phyloP scores from a whole-genome alignment of 2,329 filamentous ascomycete genomes.

The Xylariaceae sp. region DNA sequence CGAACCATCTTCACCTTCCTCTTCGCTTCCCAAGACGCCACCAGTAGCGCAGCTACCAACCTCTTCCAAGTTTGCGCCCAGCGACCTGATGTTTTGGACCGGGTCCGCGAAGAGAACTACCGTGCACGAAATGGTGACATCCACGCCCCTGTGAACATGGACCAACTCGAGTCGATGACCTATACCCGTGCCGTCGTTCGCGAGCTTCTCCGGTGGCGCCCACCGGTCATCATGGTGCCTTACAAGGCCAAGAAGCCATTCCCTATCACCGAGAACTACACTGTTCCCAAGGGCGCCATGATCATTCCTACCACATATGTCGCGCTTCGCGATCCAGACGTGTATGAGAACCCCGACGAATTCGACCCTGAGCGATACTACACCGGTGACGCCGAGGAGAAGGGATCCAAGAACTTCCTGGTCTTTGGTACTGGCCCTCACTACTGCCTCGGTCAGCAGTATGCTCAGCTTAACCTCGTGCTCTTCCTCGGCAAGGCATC shows the following conservation, averaged over 20 bases:
- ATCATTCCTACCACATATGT: conserved; percentile 88
- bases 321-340: conserved; percentile 85
- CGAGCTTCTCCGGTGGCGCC: conserved; percentile 87
- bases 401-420: conserved; percentile 87
- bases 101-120: conserved; percentile 87
- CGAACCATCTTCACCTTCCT: conserved; percentile 95
- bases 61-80: conserved; percentile 92
- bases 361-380: conserved; percentile 94
- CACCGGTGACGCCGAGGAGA: conserved; percentile 79
- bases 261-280: conserved; percentile 82
- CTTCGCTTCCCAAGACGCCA: conserved; percentile 96
- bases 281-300: conserved; percentile 93
- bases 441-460: conserved; percentile 92
- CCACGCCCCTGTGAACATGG: conserved; percentile 68
- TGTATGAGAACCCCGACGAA: conserved; percentile 82
- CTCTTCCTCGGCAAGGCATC: conserved; percentile 88
- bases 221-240: conserved; percentile 95
- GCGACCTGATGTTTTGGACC: conserved; percentile 85
- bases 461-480: conserved; percentile 84
- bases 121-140: conserved; percentile 70
- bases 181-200: conserved; percentile 92
- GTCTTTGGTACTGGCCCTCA: conserved; percentile 95
- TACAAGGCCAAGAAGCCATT: conserved; percentile 94
- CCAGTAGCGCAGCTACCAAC: conserved; percentile 90
- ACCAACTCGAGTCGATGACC: conserved; percentile 80